Percentiles rank a stretch among this genome's conserved stretches.
phyloP scores from a whole-genome alignment of 2,329 filamentous ascomycete species.

The Monosporascus sp. region DNA sequence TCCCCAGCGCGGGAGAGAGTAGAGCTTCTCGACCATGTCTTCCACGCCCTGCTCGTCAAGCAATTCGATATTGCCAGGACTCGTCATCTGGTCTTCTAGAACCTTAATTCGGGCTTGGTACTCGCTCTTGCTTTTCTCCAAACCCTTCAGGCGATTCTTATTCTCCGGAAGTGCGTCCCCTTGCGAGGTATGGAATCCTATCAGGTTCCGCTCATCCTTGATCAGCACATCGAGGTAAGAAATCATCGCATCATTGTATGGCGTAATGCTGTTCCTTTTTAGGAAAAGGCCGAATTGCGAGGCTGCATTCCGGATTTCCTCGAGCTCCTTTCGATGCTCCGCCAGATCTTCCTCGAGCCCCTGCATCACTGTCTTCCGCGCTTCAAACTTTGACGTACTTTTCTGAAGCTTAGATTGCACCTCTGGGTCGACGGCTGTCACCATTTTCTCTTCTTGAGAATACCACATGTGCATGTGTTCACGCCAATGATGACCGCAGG shows the following conservation, averaged over 20 bases:
- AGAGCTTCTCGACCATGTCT: slow-evolving; percentile 4
- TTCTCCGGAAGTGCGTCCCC: slow-evolving; percentile 1
- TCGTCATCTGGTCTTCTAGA: not conserved
- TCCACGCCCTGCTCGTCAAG: slow-evolving; percentile 5
- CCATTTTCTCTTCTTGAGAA: slow-evolving; percentile 20
- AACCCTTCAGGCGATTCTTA: not conserved
- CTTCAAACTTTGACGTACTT: slow-evolving; percentile 18
- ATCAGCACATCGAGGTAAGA: slow-evolving; percentile 35
- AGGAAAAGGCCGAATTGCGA: slow-evolving; percentile 33
- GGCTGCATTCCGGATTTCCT: slow-evolving; percentile 28
- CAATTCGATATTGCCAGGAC: not conserved
- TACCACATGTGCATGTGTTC: slow-evolving; percentile 32
- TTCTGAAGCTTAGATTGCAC: slow-evolving; percentile 18
- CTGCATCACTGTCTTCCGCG: slow-evolving; percentile 21
- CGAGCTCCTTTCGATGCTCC: slow-evolving; percentile 28
- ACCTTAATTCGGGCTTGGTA: slow-evolving; percentile 2
- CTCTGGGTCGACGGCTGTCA: slow-evolving; percentile 17
- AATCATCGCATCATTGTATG: slow-evolving; percentile 27
- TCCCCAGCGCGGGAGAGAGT: slow-evolving; percentile 1
- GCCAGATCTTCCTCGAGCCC: slow-evolving; percentile 16
- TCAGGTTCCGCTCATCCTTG: slow-evolving; percentile 30
- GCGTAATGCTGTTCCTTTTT: not conserved
- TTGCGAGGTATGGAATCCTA: slow-evolving; percentile 5
- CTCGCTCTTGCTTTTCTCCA: slow-evolving; percentile 2
- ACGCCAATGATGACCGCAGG: slow-evolving; percentile 30